Evolutionary conservation across 441 rosid species (phyloP), one percentile per base, ranked within the genome.

Genomic region (Adansonia rubrostipa): DNA sequence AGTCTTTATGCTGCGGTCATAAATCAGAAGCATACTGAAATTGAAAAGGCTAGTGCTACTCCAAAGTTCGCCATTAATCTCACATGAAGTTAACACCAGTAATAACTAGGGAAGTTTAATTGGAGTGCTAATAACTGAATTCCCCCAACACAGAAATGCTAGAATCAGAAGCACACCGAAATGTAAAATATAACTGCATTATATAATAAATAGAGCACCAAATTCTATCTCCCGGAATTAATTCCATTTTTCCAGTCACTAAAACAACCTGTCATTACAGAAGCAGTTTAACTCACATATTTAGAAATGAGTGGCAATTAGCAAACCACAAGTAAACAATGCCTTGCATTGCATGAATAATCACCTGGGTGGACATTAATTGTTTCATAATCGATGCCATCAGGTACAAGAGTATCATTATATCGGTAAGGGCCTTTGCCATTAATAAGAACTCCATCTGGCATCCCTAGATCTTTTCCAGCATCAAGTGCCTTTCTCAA

Each of bases 401-500:
- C 96, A 0, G 97, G 86, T 69, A 94, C 98, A 78, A 93, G 91
- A 48, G 97, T 90, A 6, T 72, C 68, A 82, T 96, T 96, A 84
- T 96, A 94, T 72, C 80, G 90, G 66, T 89, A 96, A 80, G 99
- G 99, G 70, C 99, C 99, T 86, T 94, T 96, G 33, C 99, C 99
- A 45, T 96, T 96, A 56, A 96, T 92, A 24, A 96, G 93, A 84
- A 96, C 99, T 0, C 99, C 99, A 76, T 96, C 93, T 0, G 99
- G 99, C 90, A 94, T 89, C 71, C 98, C 99, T 6, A 96, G 92
- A 76, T 84, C 97, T 80, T 91, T 88, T 76, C 99, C 98, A 14
- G 79, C 93, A 87, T 96, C 98, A 71, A 96, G 95, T 76, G 88
- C 81, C 82, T 87, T 90, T 79, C 96, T 91, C 84, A 96, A 82